Base-by-base conservation (phyloP, 2,329 filamentous ascomycete species). In the Penicillium sp. region DNA sequence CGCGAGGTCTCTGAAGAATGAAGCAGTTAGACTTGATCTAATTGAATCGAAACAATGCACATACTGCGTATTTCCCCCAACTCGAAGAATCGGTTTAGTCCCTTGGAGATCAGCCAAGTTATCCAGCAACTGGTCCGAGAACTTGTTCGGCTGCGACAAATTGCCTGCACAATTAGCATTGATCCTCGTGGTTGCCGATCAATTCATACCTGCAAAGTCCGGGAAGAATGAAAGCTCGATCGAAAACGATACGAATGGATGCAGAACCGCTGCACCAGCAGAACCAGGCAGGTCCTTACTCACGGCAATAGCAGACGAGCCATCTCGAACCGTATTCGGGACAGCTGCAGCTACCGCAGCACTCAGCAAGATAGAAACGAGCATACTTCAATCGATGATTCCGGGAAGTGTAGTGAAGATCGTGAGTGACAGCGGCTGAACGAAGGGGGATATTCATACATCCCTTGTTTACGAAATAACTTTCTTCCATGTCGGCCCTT, bases 41-140 rank as follows among this genome's bases (percentile, higher is more conserved):
- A 4, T 8, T 3, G 11, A 6, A 2, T 18, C 5, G 9, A 10
- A 12, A 14, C 1, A 8, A 13, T 14, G 5, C 6, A 27, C 38
- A 38, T 48, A 64, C 59, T 82, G 79, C 0, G 79, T 81, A 50
- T 81, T 82, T n/a, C 79, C 79, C 3, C 79, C 78, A 1, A 82
- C 76, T 11, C 79, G 68, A 38, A 82, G 74, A 48, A 76, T 69
- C 2, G 79, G 79, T 44, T 77, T 79, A 5, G 66, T 68, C 6
- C 77, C 77, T 10, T 66, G 67, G 3, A 79, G 52, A n/a, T 67
- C 55, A 1, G 65, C 73, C 13, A 82, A 50, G 39, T 79, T 81
- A 20, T 72, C 68, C 16, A 82, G 59, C 5, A 82, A 66, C 32
- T 76, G 78, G 42, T 79, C 68, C 0, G 77, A 80, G 56, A 78